Evolutionary conservation across 75 land plant species (phyloP), one percentile per base, ranked within the genome.

Genomic region (Cryptomeria japonica): DNA sequence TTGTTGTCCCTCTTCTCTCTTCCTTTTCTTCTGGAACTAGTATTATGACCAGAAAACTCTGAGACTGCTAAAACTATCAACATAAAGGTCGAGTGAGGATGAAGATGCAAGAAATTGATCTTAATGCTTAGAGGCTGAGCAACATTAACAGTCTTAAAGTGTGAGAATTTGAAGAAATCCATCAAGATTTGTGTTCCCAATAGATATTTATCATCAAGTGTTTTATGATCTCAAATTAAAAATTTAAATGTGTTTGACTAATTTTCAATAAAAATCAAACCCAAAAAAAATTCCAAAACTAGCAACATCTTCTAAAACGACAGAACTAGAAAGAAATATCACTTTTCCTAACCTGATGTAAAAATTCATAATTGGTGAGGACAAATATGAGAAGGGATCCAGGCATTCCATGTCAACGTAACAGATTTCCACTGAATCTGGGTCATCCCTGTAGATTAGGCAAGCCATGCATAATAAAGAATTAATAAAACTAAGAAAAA

Each of bases 311-410:
- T 34, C 47, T 87, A 39, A 25, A 87, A 87, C 8, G 8, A 32
- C 16, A 56, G 12, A 36, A 39, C 22, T 22, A 51, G 31, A 55
- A 83, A 16, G 28, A 72, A 14, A 12, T 16, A 7, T 15, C 25
- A 86, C 83, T 34, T 56, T 42, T 34, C 73, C 91, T 90, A 86
- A 95, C 96, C 84, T 85, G 10, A 95, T 94, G 83, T 95, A 95
- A 83, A 91, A 95, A 80, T 95, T 94, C 90, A 95, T 95, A 36
- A 95, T 90, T 28, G 93, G 51, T 80, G 96, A 95, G 78, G 92
- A 90, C 90, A 95, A 84, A 87, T 86, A 93, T 3, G 86, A 75
- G 75, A 86, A 89, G 49, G 95, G 94, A 86, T 80, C 86, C 72
- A 95, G 89, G 89, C 94, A 92, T 41, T 92, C 68, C 38, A 94